Base-by-base conservation (phyloP, 129 eudicot genomes). In the Chrysanthemum lavandulifolium region DNA sequence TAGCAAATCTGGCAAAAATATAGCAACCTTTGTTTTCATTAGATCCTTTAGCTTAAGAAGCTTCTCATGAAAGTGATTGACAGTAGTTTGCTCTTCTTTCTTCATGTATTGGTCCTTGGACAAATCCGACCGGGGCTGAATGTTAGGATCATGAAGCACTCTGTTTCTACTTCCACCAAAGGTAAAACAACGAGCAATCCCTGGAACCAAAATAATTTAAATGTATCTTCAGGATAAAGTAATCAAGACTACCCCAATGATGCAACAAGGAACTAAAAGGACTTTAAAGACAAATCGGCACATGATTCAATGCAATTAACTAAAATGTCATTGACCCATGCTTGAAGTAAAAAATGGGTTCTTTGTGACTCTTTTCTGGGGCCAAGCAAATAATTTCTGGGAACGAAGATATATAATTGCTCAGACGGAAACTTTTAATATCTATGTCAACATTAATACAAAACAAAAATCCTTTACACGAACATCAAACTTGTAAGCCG, bases 121-220 rank as follows among this genome's bases (percentile, higher is more conserved):
- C 84, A 90, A 69, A 74, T 88, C 87, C 31, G 83, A 71, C 81
- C 98, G 92, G 61, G 97, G 93, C 67, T 82, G 76, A 56, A 87
- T 77, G 68, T 65, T 76, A 25, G 98, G 96, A 71, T 94, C 96
- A 71, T 94, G 84, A 51, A 90, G 89, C 68, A 86, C 89, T 65
- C 91, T 85, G 53, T 84, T 86, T 80, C 97, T 84, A 85, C 89
- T 94, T 69, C 97, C 98, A 47, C 98, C 98, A 83, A 94, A 94
- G 4, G 98, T 94, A 77, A 90, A 94, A 83, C 98, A 94, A 59
- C 97, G 93, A 61, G 98, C 98, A 81, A 90, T 90, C 31, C 98
- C 96, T 86, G 80, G 49, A 69, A 65, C 18, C 68, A 55, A 58
- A 19, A 47, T 48, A 10, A 74, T 61, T 40, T 40, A 6, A 40